Evolutionary conservation across 179 eudicot genomes (phyloP), one percentile per base, ranked within the genome.

Genomic region (Nepenthes alata): DNA sequence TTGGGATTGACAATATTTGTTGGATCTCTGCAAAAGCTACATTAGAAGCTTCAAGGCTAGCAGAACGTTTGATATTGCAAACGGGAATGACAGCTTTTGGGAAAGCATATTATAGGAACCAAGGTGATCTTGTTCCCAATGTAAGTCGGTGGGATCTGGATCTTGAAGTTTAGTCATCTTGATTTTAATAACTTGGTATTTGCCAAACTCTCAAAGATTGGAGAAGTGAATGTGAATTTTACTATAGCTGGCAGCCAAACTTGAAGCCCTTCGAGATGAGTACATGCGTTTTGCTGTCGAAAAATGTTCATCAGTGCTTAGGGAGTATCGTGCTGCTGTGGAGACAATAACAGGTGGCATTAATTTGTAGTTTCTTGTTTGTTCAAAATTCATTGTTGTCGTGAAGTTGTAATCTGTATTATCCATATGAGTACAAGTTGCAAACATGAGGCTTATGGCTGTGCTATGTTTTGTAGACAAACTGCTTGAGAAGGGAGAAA

Each of bases 41-140:
- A 52, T 63, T 82, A 56, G 83, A 82, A 78, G 95, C 97, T 57
- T 87, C 95, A 44, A 72, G 83, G 65, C 78, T 77, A 47, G 85
- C 83, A 52, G 95, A 88, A 64, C 57, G 74, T 67, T 67, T 91
- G 52, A 91, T 88, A 57, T 67, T 88, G 63, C 93, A 85, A 69
- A 80, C 97, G 8, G 97, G 97, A 62, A 83, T 88, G 94, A 91
- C 97, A 48, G 95, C 97, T 53, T 83, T 88, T 60, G 96, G 97
- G 58, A 91, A 85, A 74, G 94, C 96, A 41, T 88, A 80, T 70
- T 91, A 91, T 66, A 80, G 94, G 60, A 70, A 70, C 54, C 71
- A 67, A 61, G 72, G 78, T 2, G 97, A 91, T 81, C 80, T 91
- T 59, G 93, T 91, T 57, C 93, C 94, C 9, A 88, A 78, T 81